A percentile compares a stretch with the other conserved stretches of the same genome.
phyloP scores from a whole-genome alignment of 2,329 filamentous ascomycete genomes.

The Fusarium kyushuense region DNA sequence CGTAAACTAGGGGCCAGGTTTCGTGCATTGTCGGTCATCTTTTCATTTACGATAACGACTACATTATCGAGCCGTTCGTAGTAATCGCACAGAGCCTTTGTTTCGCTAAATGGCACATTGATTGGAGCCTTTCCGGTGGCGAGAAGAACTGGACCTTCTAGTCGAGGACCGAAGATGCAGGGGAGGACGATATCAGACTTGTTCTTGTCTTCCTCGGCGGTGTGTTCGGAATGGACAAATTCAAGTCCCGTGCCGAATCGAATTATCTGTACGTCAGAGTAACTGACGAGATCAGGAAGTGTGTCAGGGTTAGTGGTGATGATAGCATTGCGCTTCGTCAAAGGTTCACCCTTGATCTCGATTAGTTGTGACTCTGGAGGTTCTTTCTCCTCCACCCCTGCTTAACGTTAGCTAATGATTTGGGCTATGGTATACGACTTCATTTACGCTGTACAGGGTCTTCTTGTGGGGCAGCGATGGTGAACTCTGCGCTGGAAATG shows the following conservation, averaged over 20 bases:
- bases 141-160: not conserved
- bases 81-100: not conserved
- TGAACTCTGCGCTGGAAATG: conserved; percentile 9
- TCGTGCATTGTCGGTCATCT: conserved; percentile 25
- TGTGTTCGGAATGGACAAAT: not conserved
- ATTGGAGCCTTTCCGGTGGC: conserved; percentile 2
- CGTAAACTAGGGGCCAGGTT: conserved; percentile 1
- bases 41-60: not conserved
- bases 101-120: conserved; percentile 2
- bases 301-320: not conserved
- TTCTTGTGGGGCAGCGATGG: not conserved
- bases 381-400: fast-evolving
- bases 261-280: not conserved
- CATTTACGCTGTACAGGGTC: not conserved
- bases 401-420: not conserved
- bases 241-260: conserved; percentile 8
- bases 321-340: not conserved
- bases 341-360: not conserved
- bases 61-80: conserved; percentile 5
- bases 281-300: not conserved
- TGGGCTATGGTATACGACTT: fast-evolving
- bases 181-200: conserved; percentile 10
- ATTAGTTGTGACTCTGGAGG: fast-evolving
- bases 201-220: not conserved
- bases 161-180: conserved; percentile 18